A percentile compares a stretch with the other conserved stretches of the same genome.
Evolutionary conservation across 805 yeast genomes (phyloP).

Genomic region (Yarrowia yakushimensis): DNA sequence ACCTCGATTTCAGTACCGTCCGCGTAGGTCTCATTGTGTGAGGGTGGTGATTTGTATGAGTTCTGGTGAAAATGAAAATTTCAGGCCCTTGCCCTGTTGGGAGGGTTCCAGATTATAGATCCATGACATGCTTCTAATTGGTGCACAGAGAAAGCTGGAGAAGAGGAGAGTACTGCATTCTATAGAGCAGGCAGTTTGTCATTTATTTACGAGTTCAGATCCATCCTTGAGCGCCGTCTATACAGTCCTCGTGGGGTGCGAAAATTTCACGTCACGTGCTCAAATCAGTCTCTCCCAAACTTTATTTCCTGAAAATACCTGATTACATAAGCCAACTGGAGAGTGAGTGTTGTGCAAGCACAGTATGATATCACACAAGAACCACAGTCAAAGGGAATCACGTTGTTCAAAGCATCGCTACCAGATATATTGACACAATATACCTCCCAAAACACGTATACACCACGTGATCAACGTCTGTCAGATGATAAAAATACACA

Average conservation of each 20-base stretch:
- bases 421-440: too few species aligned
- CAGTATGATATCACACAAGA: too few species aligned
- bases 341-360: too few species aligned
- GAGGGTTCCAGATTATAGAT: neutral
- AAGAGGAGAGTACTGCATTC: neutral
- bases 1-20: slow-evolving; percentile 15
- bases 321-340: neutral
- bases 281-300: neutral
- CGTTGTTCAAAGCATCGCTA: too few species aligned
- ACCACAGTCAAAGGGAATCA: too few species aligned
- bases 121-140: neutral
- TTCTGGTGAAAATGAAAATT: neutral
- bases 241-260: neutral
- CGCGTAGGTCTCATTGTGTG: slow-evolving; percentile 21
- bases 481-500: slow-evolving; percentile 13
- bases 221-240: neutral
- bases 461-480: neutral
- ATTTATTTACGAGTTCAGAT: neutral
- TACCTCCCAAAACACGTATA: too few species aligned
- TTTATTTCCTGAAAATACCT: too few species aligned
- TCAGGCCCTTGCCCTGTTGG: slow-evolving; percentile 24
- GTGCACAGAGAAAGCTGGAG: neutral
- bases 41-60: neutral
- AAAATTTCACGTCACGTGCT: neutral
- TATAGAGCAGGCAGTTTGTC: neutral